Evolutionary conservation across 129 eudicot species (phyloP).

Genomic region (Pulicaria dysenterica): DNA sequence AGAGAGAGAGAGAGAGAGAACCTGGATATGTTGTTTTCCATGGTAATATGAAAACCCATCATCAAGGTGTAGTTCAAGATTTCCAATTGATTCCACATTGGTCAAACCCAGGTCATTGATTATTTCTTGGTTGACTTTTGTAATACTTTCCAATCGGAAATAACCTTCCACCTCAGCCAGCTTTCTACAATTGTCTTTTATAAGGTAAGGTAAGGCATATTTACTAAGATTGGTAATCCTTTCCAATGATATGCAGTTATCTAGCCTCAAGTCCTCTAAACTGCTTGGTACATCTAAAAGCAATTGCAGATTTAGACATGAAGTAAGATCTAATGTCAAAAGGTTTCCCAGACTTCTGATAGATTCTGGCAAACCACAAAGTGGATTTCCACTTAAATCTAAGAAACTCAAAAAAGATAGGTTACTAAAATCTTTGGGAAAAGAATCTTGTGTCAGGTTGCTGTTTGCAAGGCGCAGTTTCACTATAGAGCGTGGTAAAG

Average conservation of each 20-base stretch:
- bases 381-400: constrained; percentile 16
- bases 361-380: constrained; percentile 20
- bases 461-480: constrained; percentile 16
- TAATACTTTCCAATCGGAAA: constrained; percentile 9
- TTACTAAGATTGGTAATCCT: neutral
- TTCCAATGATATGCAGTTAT: constrained; percentile 4
- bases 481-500: constrained; percentile 23
- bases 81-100: constrained; percentile 1
- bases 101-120: constrained; percentile 18
- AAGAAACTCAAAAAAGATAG: constrained; percentile 1
- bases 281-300: neutral
- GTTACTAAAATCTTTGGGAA: constrained; percentile 11
- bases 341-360: constrained; percentile 3
- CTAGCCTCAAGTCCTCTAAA: neutral
- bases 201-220: neutral
- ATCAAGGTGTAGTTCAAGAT: neutral
- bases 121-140: constrained; percentile 14
- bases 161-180: neutral
- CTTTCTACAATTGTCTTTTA: neutral
- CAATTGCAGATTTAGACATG: constrained; percentile 16
- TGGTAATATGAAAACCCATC: constrained; percentile 15
- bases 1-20: neutral
- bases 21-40: constrained; percentile 23
- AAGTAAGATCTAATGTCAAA: neutral
- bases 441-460: constrained; percentile 18